phyloP scores from a whole-genome alignment of 2,329 filamentous ascomycete genomes.

The Davidsoniella virescens region DNA sequence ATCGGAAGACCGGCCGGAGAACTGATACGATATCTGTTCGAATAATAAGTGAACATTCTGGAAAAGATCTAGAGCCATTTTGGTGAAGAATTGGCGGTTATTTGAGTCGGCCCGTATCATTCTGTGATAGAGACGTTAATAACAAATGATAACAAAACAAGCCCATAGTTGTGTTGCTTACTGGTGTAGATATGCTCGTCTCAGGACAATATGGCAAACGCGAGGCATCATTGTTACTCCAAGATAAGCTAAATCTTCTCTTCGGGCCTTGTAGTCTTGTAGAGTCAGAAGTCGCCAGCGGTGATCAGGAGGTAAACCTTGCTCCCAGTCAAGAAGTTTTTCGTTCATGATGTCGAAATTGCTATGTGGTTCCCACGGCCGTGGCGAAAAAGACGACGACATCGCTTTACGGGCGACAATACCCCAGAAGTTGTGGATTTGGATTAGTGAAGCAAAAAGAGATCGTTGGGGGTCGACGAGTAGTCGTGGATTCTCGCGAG shows the following conservation, averaged over 20 bases:
- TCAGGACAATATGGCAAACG: slow-evolving; percentile 39
- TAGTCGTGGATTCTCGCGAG: slow-evolving; percentile 28
- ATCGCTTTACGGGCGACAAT: slow-evolving; percentile 22
- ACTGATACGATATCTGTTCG: slow-evolving; percentile 24
- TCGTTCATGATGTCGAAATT: slow-evolving; percentile 30
- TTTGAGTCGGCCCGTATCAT: background rate
- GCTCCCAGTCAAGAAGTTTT: slow-evolving; percentile 32
- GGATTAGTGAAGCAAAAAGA: slow-evolving; percentile 38
- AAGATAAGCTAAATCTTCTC: slow-evolving; percentile 36
- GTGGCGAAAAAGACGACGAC: background rate
- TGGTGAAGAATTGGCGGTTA: slow-evolving; percentile 4
- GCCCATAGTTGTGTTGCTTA: slow-evolving; percentile 16
- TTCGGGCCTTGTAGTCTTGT: slow-evolving; percentile 29
- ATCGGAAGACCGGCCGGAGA: slow-evolving; percentile 27
- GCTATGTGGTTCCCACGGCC: slow-evolving; percentile 31
- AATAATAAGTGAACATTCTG: slow-evolving; percentile 1
- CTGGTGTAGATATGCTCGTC: slow-evolving; percentile 37
- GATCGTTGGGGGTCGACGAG: slow-evolving; percentile 29
- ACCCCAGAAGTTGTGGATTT: slow-evolving; percentile 39
- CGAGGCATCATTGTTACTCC: slow-evolving; percentile 38
- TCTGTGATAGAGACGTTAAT: slow-evolving; percentile 1
- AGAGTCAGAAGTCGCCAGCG: slow-evolving; percentile 28
- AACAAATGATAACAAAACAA: background rate
- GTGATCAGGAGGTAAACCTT: slow-evolving; percentile 29
- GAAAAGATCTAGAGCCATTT: background rate